Conservation (phyloP, 768 basidiomycete species). For the Phanerochaete sordida region DNA sequence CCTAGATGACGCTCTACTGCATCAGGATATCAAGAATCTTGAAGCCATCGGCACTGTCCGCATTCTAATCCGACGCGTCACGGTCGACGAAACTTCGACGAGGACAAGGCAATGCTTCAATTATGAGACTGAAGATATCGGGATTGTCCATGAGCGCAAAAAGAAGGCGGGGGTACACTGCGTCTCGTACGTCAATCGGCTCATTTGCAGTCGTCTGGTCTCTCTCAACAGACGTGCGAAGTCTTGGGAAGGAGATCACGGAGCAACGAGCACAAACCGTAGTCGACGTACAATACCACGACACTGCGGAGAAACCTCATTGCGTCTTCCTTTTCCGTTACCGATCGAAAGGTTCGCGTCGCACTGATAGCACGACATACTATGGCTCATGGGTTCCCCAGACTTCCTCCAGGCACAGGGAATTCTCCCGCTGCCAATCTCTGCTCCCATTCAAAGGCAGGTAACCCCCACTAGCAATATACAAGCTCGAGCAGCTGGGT, state of each 20-base stretch:
- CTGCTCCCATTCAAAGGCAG: no score
- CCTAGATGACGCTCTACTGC: not conserved
- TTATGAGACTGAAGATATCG: not conserved
- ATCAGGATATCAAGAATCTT: not conserved
- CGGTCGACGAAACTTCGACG: not conserved
- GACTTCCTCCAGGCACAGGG: constrained; percentile 15
- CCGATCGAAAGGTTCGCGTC: constrained; percentile 7
- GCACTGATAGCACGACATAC: no score
- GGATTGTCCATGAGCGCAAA: constrained; percentile 11
- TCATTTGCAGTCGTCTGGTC: not conserved
- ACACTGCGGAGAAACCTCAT: constrained; percentile 2
- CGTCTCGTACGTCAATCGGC: constrained; percentile 8
- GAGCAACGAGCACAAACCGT: not conserved
- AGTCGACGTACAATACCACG: not conserved
- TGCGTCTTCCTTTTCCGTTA: constrained; percentile 11
- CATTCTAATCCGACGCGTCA: not conserved
- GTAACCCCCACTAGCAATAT: no score
- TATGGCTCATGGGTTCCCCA: not conserved
- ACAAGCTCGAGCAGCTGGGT: no score
- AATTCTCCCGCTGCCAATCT: not conserved
- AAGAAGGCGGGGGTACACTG: constrained; percentile 16
- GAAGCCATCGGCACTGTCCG: not conserved
- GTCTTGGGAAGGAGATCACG: not conserved
- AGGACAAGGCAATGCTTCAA: not conserved
- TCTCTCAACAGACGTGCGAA: not conserved